Evolutionary conservation across 495 filamentous ascomycete species (phyloP).

Genomic region (Haplographium delicatum): DNA sequence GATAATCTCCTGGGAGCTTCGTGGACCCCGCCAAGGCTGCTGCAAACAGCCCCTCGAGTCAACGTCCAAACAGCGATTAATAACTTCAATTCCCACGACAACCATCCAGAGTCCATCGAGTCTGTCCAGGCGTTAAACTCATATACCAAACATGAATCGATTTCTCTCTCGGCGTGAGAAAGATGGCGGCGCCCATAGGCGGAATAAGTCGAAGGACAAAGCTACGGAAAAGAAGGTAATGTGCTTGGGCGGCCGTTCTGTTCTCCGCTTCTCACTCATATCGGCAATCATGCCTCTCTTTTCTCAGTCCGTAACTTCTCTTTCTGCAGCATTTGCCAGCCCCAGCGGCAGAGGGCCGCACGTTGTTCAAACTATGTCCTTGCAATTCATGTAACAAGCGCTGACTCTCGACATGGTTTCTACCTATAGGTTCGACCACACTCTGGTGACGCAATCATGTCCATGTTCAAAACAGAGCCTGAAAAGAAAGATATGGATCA

Average conservation of each 20-base stretch:
- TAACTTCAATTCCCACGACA: too few species aligned
- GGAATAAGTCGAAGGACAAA: constrained; percentile 22
- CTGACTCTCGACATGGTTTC: constrained; percentile 28
- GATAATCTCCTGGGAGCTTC: constrained; percentile 6
- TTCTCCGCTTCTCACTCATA: constrained; percentile 16
- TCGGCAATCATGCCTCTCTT: constrained; percentile 13
- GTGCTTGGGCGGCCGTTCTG: constrained; percentile 2
- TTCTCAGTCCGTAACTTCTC: constrained; percentile 19
- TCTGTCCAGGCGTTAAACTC: too few species aligned
- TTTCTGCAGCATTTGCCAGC: constrained; percentile 27
- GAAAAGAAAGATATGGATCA: constrained; percentile 48
- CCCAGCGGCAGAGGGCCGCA: constrained; percentile 25
- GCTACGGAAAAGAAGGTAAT: constrained; percentile 33
- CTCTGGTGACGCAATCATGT: constrained; percentile 19
- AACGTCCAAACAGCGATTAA: background rate
- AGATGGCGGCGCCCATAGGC: constrained; percentile 41
- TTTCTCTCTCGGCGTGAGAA: constrained; percentile 75
- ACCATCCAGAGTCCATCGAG: too few species aligned
- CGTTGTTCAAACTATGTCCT: constrained; percentile 19
- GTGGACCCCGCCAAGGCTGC: constrained; percentile 15
- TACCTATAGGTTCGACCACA: constrained; percentile 34
- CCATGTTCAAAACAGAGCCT: constrained; percentile 51
- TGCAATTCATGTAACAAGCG: constrained; percentile 30
- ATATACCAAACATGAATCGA: constrained; percentile 52
- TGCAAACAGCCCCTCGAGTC: background rate